Conservation (phyloP, 164 flowering plant genomes). For the Chloranthus sessilifolius region DNA sequence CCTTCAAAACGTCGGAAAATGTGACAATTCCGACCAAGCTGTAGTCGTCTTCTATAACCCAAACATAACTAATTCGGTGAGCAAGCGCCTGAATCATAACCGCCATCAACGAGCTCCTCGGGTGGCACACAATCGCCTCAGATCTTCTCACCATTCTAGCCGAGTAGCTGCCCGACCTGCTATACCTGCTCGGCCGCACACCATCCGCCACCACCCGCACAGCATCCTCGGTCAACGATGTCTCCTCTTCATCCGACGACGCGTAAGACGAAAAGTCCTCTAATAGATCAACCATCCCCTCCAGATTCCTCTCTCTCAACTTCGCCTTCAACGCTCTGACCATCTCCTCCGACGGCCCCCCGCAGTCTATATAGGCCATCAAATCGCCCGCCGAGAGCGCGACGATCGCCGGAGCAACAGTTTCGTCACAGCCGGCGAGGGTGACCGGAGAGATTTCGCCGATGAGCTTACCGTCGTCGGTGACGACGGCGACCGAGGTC, state of each 20-base stretch:
- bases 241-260: slow-evolving; percentile 10
- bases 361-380: slow-evolving; percentile 83
- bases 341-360: slow-evolving; percentile 71
- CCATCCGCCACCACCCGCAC: slow-evolving; percentile 11
- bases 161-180: slow-evolving; percentile 50
- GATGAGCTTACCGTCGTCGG: slow-evolving; percentile 46
- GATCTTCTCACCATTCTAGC: slow-evolving; percentile 59
- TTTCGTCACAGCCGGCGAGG: slow-evolving; percentile 66
- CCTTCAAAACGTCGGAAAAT: slow-evolving; percentile 50
- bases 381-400: slow-evolving; percentile 79
- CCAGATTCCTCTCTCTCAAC: slow-evolving; percentile 43
- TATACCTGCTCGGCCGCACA: slow-evolving; percentile 20
- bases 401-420: slow-evolving; percentile 63
- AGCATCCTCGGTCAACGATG: slow-evolving; percentile 61
- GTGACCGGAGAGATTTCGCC: slow-evolving; percentile 89
- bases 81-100: slow-evolving; percentile 94
- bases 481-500: slow-evolving; percentile 76
- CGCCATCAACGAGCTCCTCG: slow-evolving; percentile 76
- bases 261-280: slow-evolving; percentile 9
- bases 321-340: slow-evolving; percentile 41
- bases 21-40: slow-evolving; percentile 75
- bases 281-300: slow-evolving; percentile 45
- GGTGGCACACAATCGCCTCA: slow-evolving; percentile 82
- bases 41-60: slow-evolving; percentile 81
- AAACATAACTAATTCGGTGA: slow-evolving; percentile 78